These are phyloP conservation scores for Trichoderma atroviride DNA, from an alignment of 2,329 filamentous ascomycete genomes.

Conservation along the genomic window DNA sequence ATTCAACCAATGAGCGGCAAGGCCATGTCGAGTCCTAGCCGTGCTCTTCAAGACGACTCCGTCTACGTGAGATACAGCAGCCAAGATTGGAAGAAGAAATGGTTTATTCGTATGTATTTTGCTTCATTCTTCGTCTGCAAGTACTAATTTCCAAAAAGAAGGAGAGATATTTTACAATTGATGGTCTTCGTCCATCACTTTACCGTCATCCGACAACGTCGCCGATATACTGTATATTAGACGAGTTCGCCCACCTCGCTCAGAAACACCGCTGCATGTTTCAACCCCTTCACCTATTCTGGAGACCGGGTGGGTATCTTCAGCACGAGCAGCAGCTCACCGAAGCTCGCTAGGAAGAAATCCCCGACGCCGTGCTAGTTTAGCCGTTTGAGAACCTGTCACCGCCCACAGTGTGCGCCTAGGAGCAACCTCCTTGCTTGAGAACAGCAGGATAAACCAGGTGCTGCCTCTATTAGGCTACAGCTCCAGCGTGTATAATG, in stretches of 20 bases:
- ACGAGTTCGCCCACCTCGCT: neutral
- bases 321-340: neutral
- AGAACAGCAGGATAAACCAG: neutral
- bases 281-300: neutral
- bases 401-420: neutral
- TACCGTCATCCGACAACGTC: neutral
- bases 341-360: neutral
- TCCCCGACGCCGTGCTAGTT: conserved; percentile 9
- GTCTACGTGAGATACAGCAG: neutral
- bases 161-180: neutral
- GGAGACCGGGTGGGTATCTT: neutral
- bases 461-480: neutral
- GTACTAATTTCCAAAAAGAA: neutral
- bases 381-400: neutral
- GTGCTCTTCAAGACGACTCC: neutral
- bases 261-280: neutral
- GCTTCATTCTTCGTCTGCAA: neutral
- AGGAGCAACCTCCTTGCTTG: neutral
- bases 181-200: neutral
- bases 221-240: neutral
- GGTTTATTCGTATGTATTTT: neutral
- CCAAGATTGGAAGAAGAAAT: neutral
- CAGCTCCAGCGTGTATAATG: neutral
- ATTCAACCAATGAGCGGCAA: neutral
- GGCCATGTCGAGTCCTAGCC: neutral